These are phyloP conservation scores for Boletus hoseneyae DNA, from an alignment of 1,284 basidiomycete species.

Conservation along the genomic window DNA sequence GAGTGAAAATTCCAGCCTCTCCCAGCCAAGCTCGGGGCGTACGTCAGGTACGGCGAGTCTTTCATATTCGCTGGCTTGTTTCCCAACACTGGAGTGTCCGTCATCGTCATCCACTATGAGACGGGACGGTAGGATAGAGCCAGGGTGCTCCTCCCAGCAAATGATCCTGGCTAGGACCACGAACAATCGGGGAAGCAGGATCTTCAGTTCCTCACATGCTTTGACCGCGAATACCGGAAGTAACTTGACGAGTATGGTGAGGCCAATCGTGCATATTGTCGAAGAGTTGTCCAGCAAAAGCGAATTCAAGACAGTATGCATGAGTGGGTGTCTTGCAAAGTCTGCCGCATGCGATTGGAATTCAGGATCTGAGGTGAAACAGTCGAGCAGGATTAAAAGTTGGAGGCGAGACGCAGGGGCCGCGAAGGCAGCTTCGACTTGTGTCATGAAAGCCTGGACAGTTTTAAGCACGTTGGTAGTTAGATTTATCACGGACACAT, in stretches of 20 bases:
- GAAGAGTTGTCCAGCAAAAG: slow-evolving; percentile 71
- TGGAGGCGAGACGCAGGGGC: slow-evolving; percentile 62
- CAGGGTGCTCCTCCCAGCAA: slow-evolving; percentile 61
- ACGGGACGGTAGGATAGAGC: slow-evolving; percentile 29
- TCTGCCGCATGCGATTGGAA: slow-evolving; percentile 49
- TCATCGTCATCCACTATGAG: slow-evolving; percentile 37
- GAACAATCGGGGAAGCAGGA: slow-evolving; percentile 58
- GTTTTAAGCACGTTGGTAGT: slow-evolving; percentile 14
- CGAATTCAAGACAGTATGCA: slow-evolving; percentile 57
- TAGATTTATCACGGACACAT: slow-evolving; percentile 29
- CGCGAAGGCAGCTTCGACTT: slow-evolving; percentile 58
- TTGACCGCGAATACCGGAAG: slow-evolving; percentile 70
- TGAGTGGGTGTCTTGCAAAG: slow-evolving; percentile 61
- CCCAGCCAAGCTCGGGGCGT: slow-evolving; percentile 59
- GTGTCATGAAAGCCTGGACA: slow-evolving; percentile 59
- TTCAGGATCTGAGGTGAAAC: slow-evolving; percentile 51
- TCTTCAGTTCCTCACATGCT: slow-evolving; percentile 51
- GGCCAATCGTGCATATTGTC: slow-evolving; percentile 58
- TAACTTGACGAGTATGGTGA: slow-evolving; percentile 63
- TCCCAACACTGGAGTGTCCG: slow-evolving; percentile 32
- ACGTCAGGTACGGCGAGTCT: slow-evolving; percentile 35
- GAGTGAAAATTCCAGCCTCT: slow-evolving; percentile 57
- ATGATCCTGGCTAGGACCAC: slow-evolving; percentile 64
- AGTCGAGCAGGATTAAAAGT: slow-evolving; percentile 59
- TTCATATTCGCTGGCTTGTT: slow-evolving; percentile 30